Base-by-base conservation (phyloP, 352 stramenopile species). In the Paralagenidium karlingii region DNA sequence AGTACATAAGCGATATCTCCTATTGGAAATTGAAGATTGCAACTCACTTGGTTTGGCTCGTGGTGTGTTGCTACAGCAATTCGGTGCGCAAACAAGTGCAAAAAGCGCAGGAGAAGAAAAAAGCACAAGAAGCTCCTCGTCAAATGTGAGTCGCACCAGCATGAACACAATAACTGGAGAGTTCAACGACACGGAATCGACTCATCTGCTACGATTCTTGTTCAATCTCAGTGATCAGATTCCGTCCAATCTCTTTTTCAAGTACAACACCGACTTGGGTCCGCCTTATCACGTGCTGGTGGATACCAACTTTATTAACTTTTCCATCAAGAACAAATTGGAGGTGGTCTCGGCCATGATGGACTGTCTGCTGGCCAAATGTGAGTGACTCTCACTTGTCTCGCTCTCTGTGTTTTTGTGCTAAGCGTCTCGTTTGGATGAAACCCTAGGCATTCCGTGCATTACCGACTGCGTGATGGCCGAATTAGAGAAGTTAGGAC, bases 281-380 rank as follows among this genome's bases (percentile, higher is more conserved):
- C 92, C 92, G 27, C 96, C 96, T 25, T 99, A 99, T 67, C 95
- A 97, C 65, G 81, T 99, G 30, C 65, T 99, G 11, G 77, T 99
- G 34, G 96, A 99, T 83, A 99, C 96, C 16, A 99, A 99, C 65
- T 99, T 99, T 78, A 98, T 99, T 64, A 99, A 99, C 62, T 99
- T 99, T 51, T 98, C 87, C 26, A 99, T 99, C 68, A 97, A 97
- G 48, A 97, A 99, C 77, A 96, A 96, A 55, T 82, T 99, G 43
- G 96, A 99, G 57, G 84, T 99, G 27, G 83, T 99, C 15, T 96
- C 96, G 34, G 82, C 88, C 31, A 99, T 99, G 95, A 99, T 99
- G 96, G 96, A 99, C 71, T 99, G 96, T 61, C 75, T 99, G 36
- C 78, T 99, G 18, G 96, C 96, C 45, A 99, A 99, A 65, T 98